Evolutionary conservation across 441 rosid genomes (phyloP), one percentile per base, ranked within the genome.

Genomic region (Populus hybrid): DNA sequence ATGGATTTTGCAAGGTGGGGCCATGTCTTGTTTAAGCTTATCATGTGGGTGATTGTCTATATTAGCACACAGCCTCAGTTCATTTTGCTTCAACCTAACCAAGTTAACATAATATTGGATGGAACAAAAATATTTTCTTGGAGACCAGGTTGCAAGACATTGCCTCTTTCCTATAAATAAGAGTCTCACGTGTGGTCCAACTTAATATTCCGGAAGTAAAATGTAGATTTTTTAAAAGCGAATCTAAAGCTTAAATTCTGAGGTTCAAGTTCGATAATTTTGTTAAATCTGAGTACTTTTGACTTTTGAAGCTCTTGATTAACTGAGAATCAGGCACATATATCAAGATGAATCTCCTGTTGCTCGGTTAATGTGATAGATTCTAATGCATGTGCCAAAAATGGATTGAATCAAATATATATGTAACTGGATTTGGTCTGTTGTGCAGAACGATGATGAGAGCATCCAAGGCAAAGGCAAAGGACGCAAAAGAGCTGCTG

Each of bases 401-500:
- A 36, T 76, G 45, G 16, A 42, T 68, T 76, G 76, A 18, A 69
- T 64, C 23, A 29, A 21, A 28, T 82, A 42, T 79, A 16, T 24
- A 26, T 64, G 26, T 38, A 56, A 65, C 64, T 23, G 33, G 65
- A 31, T 83, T 65, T 80, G 76, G n/a, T 36, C 45, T 77, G 66
- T 83, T 68, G 69, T 74, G 35, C 71, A 92, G 94, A 93, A 87
- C 77, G 89, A 83, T 65, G 90, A 76, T 70, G 90, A 78, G 76
- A 82, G 50, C 74, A 69, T 77, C 21, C 78, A 29, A 81, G 84
- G 87, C 50, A n/a, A n/a, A n/a, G n/a, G n/a, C n/a, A 87, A 85
- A 83, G 92, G 97, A 29, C 85, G 88, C 56, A 95, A 95, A 90
- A 89, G 99, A 85, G 93, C 93, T 68, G 88, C 90, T 71, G 84